These are phyloP conservation scores for Gomphus sp. DNA, from an alignment of 1,284 basidiomycete genomes.

Conservation along the genomic window DNA sequence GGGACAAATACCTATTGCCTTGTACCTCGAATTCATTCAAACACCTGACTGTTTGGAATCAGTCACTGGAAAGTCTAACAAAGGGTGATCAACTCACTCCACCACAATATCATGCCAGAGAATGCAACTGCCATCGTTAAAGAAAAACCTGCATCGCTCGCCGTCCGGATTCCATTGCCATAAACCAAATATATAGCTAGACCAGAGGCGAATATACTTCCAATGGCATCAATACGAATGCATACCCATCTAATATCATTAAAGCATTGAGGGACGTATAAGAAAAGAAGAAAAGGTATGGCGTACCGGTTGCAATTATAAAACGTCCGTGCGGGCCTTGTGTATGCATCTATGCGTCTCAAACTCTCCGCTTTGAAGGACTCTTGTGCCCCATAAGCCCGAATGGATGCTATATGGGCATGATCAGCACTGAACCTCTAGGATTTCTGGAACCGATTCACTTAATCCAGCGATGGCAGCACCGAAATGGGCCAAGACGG, in stretches of 20 bases:
- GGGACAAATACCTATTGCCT: slow-evolving; percentile 5
- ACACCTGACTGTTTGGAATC: slow-evolving; percentile 4
- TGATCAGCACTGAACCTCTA: not conserved
- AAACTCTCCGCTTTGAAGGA: slow-evolving; percentile 13
- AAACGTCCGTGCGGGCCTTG: slow-evolving; percentile 13
- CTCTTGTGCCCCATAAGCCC: slow-evolving; percentile 17
- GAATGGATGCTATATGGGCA: slow-evolving; percentile 15
- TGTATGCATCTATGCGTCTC: slow-evolving; percentile 14
- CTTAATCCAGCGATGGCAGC: slow-evolving; percentile 30
- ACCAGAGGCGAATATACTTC: slow-evolving; percentile 9
- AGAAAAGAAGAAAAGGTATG: not conserved
- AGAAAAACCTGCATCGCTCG: slow-evolving; percentile 10
- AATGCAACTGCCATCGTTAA: slow-evolving; percentile 11
- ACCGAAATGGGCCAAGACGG: slow-evolving; percentile 35
- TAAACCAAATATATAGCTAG: slow-evolving; percentile 12
- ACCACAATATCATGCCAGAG: slow-evolving; percentile 3
- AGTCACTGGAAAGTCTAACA: not conserved
- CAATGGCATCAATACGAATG: slow-evolving; percentile 11
- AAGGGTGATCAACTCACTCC: not conserved
- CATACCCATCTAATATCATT: slow-evolving; percentile 9
- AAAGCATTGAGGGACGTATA: not conserved
- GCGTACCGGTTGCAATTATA: slow-evolving; percentile 16
- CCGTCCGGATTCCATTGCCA: slow-evolving; percentile 1
- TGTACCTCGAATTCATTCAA: slow-evolving; percentile 12
- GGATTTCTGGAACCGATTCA: slow-evolving; percentile 1